Base-by-base conservation (phyloP, 2,329 filamentous ascomycete genomes). In the Allantophomopsis cytisporea region DNA sequence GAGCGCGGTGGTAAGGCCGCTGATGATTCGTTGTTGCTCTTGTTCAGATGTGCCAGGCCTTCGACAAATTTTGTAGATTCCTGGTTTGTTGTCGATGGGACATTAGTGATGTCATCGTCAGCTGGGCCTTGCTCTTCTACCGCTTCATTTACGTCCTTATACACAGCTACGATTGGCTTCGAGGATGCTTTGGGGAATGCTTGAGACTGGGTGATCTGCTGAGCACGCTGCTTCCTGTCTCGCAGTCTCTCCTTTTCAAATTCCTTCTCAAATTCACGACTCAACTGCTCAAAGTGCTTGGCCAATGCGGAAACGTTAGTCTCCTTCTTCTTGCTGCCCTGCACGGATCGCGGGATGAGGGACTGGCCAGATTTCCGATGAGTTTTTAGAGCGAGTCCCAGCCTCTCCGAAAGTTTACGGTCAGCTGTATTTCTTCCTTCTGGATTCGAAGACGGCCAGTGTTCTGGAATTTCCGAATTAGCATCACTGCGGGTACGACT, bases 151-250 rank as follows among this genome's bases (percentile, higher is more conserved):
- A 94, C 85, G 57, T 94, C 86, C 48, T 84, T 83, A 56, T 96
- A 98, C 7, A 98, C 87, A 58, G 96, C 85, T 13, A 98, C 88
- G 43, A 93, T 89, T 6, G 91, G 88, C 52, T 88, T 91, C n/a
- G 89, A 93, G 14, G 86, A 88, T 32, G 87, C 85, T 47, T 91
- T 76, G 15, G 91, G 89, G 55, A 89, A 89, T 1, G 86, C 85
- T 45, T 88, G 75, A 12, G 85, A 84, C 56, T 70, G 68, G 34
- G 75, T 71, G 54, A 82, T 78, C 53, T 80, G 86, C 35, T 84
- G 83, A 18, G 85, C 83, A 43, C 85, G 69, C 56, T 87, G 82
- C 51, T 80, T 81, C 47, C 84, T 76, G 57, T 96, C 89, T 37
- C 83, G 80, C 48, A 93, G 74, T 35, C 91, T 76, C 60, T 98